Evolutionary conservation across 257 asterid genomes (phyloP).

Genomic region (Galeopsis tetrahit): DNA sequence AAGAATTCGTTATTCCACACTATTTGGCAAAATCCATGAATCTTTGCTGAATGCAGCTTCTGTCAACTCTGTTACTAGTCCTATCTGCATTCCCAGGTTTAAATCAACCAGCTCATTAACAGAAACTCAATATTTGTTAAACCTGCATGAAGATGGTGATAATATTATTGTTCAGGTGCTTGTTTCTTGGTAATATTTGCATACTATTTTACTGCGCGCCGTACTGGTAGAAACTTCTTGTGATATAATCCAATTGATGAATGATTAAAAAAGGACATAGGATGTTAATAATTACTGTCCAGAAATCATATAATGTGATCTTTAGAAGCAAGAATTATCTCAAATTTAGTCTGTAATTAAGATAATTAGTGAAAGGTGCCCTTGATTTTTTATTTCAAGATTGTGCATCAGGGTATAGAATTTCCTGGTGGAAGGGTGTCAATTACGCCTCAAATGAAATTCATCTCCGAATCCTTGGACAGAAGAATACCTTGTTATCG

Average conservation of each 20-base stretch:
- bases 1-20: no score
- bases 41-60: no score
- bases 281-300: background rate
- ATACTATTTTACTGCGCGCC: background rate
- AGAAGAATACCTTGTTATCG: constrained; percentile 87
- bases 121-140: no score
- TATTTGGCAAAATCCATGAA: no score
- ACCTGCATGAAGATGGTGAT: no score
- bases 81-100: no score
- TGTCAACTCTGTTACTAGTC: no score
- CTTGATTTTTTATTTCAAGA: background rate
- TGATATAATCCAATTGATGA: background rate
- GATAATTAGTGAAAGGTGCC: background rate
- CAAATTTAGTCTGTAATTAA: background rate
- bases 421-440: constrained; percentile 88
- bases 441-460: constrained; percentile 62
- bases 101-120: no score
- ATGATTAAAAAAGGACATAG: background rate
- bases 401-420: constrained; percentile 55
- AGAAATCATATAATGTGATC: background rate
- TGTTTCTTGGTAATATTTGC: no score
- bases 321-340: background rate
- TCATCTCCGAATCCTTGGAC: constrained; percentile 64
- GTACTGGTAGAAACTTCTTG: background rate
- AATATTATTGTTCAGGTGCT: no score